Percentiles rank a stretch among this genome's conserved stretches.
Evolutionary conservation across 1,284 basidiomycete genomes (phyloP).

Genomic region (Garcileccinum viscosum): DNA sequence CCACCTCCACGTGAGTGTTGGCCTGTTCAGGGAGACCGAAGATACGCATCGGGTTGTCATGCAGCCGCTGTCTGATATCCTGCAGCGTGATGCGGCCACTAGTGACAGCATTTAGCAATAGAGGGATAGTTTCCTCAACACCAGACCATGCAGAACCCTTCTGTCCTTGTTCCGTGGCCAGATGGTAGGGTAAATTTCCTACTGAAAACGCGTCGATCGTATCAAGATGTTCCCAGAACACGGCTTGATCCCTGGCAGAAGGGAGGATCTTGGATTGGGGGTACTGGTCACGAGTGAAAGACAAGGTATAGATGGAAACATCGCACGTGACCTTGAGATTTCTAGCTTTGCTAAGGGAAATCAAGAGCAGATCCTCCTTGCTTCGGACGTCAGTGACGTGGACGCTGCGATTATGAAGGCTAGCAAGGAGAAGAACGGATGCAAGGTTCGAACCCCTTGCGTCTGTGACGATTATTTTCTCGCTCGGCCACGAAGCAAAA

Average conservation of each 20-base stretch:
- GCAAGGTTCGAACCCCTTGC: constrained; percentile 93
- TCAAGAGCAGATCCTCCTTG: constrained; percentile 84
- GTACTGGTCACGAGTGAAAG: constrained; percentile 85
- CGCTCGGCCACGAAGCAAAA: constrained; percentile 89
- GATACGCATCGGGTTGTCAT: constrained; percentile 93
- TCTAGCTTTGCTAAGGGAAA: constrained; percentile 94
- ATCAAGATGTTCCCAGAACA: constrained; percentile 88
- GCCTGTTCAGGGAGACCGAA: constrained; percentile 89
- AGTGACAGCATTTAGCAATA: constrained; percentile 87
- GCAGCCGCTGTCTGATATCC: constrained; percentile 81
- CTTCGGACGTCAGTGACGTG: constrained; percentile 95
- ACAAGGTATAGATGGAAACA: constrained; percentile 91
- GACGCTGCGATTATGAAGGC: constrained; percentile 87
- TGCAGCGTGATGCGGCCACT: constrained; percentile 84
- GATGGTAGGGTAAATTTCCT: constrained; percentile 82
- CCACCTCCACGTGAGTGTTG: constrained; percentile 92
- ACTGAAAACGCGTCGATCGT: constrained; percentile 93
- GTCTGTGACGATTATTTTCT: constrained; percentile 94
- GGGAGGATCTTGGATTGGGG: constrained; percentile 76
- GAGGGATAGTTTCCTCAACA: constrained; percentile 86
- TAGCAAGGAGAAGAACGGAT: constrained; percentile 91
- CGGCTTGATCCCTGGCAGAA: constrained; percentile 78
- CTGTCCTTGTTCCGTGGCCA: constrained; percentile 75
- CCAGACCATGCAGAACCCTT: constrained; percentile 78
- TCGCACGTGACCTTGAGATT: constrained; percentile 96